Evolutionary conservation across 2,329 filamentous ascomycete species (phyloP).

Genomic region (Fusarium nelsonii): DNA sequence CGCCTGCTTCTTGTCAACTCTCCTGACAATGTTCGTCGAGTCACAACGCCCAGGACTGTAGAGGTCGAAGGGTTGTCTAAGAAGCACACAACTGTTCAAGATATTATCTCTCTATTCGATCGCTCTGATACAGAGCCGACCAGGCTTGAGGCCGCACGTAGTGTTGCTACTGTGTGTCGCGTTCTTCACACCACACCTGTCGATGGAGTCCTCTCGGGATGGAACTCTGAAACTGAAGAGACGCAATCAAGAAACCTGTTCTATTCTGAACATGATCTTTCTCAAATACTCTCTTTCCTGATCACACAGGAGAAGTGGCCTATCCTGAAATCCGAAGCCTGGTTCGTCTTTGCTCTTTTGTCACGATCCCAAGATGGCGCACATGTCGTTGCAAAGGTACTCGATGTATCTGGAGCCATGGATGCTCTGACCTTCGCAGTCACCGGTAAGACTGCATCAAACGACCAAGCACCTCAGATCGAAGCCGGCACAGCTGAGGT

Average conservation of each 20-base stretch:
- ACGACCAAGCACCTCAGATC: conserved; percentile 37
- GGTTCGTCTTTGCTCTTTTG: conserved; percentile 73
- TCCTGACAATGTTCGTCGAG: conserved; percentile 62
- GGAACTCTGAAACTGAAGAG: conserved; percentile 43
- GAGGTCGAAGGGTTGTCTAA: conserved; percentile 46
- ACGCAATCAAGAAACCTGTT: conserved; percentile 52
- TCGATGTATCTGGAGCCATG: conserved; percentile 59
- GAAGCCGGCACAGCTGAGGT: conserved; percentile 29
- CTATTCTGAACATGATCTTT: conserved; percentile 60
- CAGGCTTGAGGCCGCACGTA: conserved; percentile 69
- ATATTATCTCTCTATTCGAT: conserved; percentile 55
- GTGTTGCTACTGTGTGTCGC: conserved; percentile 65
- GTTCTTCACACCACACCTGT: conserved; percentile 62
- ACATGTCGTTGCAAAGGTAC: conserved; percentile 57
- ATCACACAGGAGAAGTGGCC: conserved; percentile 70
- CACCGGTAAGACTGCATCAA: conserved; percentile 55
- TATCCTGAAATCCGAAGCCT: conserved; percentile 69
- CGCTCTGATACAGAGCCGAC: conserved; percentile 63
- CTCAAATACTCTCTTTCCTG: conserved; percentile 62
- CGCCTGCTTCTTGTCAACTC: conserved; percentile 68
- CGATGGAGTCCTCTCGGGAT: conserved; percentile 51
- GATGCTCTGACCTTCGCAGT: conserved; percentile 61
- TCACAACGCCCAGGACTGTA: conserved; percentile 59
- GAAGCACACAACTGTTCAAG: conserved; percentile 53
- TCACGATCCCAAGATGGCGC: conserved; percentile 64